Base-by-base conservation (phyloP, 768 basidiomycete species). In the Termitomyces heimii region DNA sequence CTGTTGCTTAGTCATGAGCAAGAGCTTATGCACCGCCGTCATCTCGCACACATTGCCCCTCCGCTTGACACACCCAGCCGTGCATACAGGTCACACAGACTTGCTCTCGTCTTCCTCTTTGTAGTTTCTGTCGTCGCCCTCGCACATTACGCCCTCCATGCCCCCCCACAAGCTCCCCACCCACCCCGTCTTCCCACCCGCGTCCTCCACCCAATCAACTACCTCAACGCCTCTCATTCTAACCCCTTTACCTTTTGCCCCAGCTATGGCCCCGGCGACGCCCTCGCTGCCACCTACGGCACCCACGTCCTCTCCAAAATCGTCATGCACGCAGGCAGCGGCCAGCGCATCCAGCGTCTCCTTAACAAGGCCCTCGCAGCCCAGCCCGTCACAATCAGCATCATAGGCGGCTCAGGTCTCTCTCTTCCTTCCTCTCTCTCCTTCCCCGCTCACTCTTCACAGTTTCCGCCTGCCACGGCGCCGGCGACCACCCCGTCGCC, bases 191-290 rank as follows among this genome's bases (percentile, higher is more conserved):
- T 76, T 60, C 74, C 75, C 0, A 79, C 76, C 8, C 73, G 76
- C 2, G 74, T 80, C 57, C 75, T 89, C 35, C 79, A 80, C 49
- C 73, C 94, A 0, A 86, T 88, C 65, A 92, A 95, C 69, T 96
- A 96, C 69, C 76, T 97, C 57, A 94, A 95, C 74, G 63, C 65
- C 13, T 70, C 80, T 50, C 73, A 80, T 24, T 77, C 80, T 7
- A 86, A 82, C 55, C 95, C 96, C 0, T 99, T 99, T 70, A 75
- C 78, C 1, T 99, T 98, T 70, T 99, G 96, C 69, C 96, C 96
- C 0, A 79, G 85, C 1, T 91, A 89, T 67, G 92, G 92, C 2
- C 86, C 88, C 2, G 84, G 84, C 1, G 96, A 98, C 70, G 78
- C 80, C 35, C 77, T 98, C 45, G 91, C 86, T 2, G 71, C 76